Conservation (phyloP, 1,284 basidiomycete species). For the Apiotrichum gracile region DNA sequence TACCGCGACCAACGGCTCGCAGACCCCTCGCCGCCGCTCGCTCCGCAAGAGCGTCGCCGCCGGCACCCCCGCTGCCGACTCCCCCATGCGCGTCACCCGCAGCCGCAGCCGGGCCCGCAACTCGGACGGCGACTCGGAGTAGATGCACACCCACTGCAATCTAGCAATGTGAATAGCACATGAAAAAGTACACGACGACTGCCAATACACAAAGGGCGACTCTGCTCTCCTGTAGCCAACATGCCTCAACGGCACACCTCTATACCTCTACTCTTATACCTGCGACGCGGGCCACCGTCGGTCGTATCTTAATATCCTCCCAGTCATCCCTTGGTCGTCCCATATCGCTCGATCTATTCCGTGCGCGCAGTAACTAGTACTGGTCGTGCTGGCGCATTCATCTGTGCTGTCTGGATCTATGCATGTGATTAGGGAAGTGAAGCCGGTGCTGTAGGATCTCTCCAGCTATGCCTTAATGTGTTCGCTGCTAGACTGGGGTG, state of each 20-base stretch:
- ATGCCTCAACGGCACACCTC: conserved; percentile 15
- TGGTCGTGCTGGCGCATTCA: conserved; percentile 12
- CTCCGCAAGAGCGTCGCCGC: conserved; percentile 4
- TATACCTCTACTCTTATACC: conserved; percentile 1
- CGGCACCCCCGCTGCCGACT: not conserved
- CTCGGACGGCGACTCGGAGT: conserved; percentile 20
- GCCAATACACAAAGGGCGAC: too few species aligned
- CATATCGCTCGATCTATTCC: not conserved
- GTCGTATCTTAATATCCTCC: too few species aligned
- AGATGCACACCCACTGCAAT: not conserved
- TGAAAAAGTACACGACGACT: too few species aligned
- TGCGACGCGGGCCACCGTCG: too few species aligned
- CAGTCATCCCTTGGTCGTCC: conserved; percentile 5
- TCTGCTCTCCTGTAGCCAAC: not conserved
- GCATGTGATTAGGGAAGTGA: conserved; percentile 1
- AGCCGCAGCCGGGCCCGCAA: conserved; percentile 39
- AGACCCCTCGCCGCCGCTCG: conserved; percentile 18
- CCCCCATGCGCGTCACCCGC: conserved; percentile 39
- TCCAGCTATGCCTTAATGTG: too few species aligned
- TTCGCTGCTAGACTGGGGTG: too few species aligned
- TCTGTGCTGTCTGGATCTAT: conserved; percentile 14
- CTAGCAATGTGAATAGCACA: too few species aligned
- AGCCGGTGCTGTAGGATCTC: not conserved
- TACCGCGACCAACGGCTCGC: conserved; percentile 9
- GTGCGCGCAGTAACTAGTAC: not conserved